These are phyloP conservation scores for Thalassiosira profunda DNA, from an alignment of 108 stramenopile species.

Conservation along the genomic window DNA sequence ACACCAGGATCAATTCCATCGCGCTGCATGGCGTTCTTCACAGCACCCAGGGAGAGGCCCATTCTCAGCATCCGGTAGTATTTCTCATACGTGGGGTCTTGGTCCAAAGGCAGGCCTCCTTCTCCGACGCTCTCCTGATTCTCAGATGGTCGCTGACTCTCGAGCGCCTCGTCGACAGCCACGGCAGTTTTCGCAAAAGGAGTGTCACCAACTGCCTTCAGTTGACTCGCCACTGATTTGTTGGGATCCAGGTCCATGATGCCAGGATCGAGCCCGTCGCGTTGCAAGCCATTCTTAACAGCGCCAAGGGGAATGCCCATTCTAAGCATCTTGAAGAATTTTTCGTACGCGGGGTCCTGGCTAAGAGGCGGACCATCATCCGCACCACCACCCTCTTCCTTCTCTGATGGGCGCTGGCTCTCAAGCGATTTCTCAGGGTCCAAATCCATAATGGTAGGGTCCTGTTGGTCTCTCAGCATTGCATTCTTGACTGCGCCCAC, in stretches of 20 bases:
- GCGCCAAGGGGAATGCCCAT: constrained; percentile 71
- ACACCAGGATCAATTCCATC: constrained; percentile 72
- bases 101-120: constrained; percentile 47
- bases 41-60: constrained; percentile 68
- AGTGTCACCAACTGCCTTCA: too few relatives aligned
- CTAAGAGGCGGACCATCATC: constrained; percentile 61
- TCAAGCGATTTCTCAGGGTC: constrained; percentile 59
- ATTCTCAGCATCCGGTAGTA: constrained; percentile 69
- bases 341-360: constrained; percentile 69
- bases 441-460: constrained; percentile 61
- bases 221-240: constrained; percentile 34
- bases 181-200: too few relatives aligned
- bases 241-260: constrained; percentile 62
- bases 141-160: constrained; percentile 22
- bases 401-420: constrained; percentile 25
- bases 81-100: constrained; percentile 32
- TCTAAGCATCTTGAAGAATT: constrained; percentile 75
- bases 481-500: constrained; percentile 77
- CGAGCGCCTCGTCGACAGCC: too few relatives aligned
- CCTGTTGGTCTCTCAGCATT: constrained; percentile 64
- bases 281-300: constrained; percentile 66
- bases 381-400: constrained; percentile 4
- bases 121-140: constrained; percentile 22
- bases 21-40: constrained; percentile 71
- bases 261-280: constrained; percentile 72